Evolutionary conservation across 768 basidiomycete genomes (phyloP), one percentile per base, ranked within the genome.

Genomic region (Botryobasidium botryosum): DNA sequence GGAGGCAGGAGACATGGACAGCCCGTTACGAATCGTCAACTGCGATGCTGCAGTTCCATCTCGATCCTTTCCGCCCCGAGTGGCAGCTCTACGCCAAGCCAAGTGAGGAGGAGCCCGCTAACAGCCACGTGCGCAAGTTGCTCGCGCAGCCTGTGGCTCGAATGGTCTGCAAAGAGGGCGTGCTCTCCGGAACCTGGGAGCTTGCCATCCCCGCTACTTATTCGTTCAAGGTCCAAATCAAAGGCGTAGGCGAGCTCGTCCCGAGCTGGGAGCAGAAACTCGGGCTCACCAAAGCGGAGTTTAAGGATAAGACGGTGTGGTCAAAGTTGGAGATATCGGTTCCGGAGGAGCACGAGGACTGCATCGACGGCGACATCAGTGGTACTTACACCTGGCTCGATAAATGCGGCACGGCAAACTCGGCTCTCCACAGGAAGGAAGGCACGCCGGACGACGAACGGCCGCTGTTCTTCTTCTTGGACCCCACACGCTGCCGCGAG

Each of bases 1-100:
- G 83, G 59, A 78, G 91, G 25, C 87, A 91, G 58, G 79, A 83
- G 49, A 73, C 79, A 26, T 96, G 91, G 91, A 74, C 72, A 20
- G 84, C 72, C 1, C 64, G 77, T 17, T 94, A 82, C 60, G 74
- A 76, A 52, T 82, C 84, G 0, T 64, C 79, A 0, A 58, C 67
- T 2, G 88, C 79, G 7, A 64, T 60, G 2, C 69, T 91, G 35
- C 83, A 91, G 55, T 69, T 94, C 13, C 68, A 73, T 43, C 67
- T 96, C 10, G 74, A 87, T 55, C 75, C 74, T 29, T 70, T 70
- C 54, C 76, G 76, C 48, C 75, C 82, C 1, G 83, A 91, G 59
- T 94, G 90, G 91, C 72, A 82, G 10, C 61, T 96, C 10, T 91
- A 75, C 48, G 85, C 74, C 20, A 68, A 72, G 44, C 75, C 90